Conservation (phyloP, 495 filamentous ascomycete species). For the Xylaria intraflava region DNA sequence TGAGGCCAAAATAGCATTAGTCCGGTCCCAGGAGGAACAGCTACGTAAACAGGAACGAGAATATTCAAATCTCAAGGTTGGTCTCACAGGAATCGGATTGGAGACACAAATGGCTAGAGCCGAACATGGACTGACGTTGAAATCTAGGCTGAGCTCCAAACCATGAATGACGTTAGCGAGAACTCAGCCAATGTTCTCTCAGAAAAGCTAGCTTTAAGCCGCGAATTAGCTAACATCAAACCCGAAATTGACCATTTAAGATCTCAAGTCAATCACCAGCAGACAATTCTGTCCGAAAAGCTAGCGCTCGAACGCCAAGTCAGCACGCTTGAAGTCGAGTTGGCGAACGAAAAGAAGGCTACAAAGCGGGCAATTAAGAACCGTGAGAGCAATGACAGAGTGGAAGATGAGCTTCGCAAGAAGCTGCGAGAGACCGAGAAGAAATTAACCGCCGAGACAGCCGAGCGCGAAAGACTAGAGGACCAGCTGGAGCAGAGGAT, state of each 20-base stretch:
- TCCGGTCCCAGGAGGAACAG: slow-evolving; percentile 49
- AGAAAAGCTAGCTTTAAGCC: slow-evolving; percentile 67
- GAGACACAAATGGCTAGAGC: neutral
- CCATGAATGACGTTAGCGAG: slow-evolving; percentile 53
- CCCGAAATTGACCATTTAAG: slow-evolving; percentile 74
- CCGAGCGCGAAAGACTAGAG: slow-evolving; percentile 31
- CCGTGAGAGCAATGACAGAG: slow-evolving; percentile 34
- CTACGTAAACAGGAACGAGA: slow-evolving; percentile 55
- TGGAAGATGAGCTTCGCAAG: slow-evolving; percentile 40
- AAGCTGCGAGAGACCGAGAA: slow-evolving; percentile 44
- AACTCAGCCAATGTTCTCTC: slow-evolving; percentile 64
- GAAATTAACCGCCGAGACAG: slow-evolving; percentile 47
- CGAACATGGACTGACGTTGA: slow-evolving; percentile 12
- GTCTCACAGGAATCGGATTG: slow-evolving; percentile 11
- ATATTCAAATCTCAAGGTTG: slow-evolving; percentile 60
- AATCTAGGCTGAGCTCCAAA: slow-evolving; percentile 58
- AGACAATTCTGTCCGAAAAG: slow-evolving; percentile 65
- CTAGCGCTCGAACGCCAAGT: slow-evolving; percentile 67
- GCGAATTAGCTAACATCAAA: slow-evolving; percentile 62
- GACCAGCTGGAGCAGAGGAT: slow-evolving; percentile 29
- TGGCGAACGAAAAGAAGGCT: slow-evolving; percentile 69
- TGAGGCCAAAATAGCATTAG: slow-evolving; percentile 47
- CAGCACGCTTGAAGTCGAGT: slow-evolving; percentile 65
- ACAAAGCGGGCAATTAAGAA: slow-evolving; percentile 54
- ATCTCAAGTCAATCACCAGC: slow-evolving; percentile 59